Evolutionary conservation across 2,329 filamentous ascomycete genomes (phyloP).

Genomic region (Zymoseptoria brevis): DNA sequence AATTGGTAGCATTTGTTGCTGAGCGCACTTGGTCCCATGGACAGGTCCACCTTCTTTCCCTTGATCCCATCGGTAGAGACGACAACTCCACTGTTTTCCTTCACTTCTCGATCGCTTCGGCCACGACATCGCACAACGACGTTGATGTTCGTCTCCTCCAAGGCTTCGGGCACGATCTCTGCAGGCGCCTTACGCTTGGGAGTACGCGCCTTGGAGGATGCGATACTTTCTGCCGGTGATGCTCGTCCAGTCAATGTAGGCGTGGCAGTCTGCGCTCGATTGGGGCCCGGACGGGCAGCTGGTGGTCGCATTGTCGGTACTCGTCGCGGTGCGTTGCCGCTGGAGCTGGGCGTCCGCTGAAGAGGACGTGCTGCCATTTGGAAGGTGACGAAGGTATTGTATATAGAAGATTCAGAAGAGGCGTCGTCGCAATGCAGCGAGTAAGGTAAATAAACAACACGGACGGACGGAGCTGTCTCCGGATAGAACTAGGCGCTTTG

Average conservation of each 20-base stretch:
- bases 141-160: constrained; percentile 91
- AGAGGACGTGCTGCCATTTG: constrained; percentile 7
- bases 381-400: not conserved
- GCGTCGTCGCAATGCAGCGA: too few species aligned
- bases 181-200: constrained; percentile 80
- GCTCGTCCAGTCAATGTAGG: constrained; percentile 43
- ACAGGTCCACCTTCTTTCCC: constrained; percentile 74
- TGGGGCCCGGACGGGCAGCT: constrained; percentile 33
- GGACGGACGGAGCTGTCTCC: not conserved
- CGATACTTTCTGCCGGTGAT: constrained; percentile 65
- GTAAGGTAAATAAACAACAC: not conserved
- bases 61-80: constrained; percentile 81
- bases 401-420: not conserved
- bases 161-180: constrained; percentile 49
- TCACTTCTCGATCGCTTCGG: constrained; percentile 82
- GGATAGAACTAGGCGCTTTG: constrained; percentile 1
- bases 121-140: constrained; percentile 93
- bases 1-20: constrained; percentile 97
- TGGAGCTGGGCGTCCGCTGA: constrained; percentile 10
- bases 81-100: constrained; percentile 91
- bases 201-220: constrained; percentile 51
- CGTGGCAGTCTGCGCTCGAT: constrained; percentile 42
- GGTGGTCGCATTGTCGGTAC: constrained; percentile 45
- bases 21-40: constrained; percentile 84
- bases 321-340: constrained; percentile 11